These are phyloP conservation scores for Aspergillus melleus DNA, from an alignment of 2,329 filamentous ascomycete species.

Conservation along the genomic window DNA sequence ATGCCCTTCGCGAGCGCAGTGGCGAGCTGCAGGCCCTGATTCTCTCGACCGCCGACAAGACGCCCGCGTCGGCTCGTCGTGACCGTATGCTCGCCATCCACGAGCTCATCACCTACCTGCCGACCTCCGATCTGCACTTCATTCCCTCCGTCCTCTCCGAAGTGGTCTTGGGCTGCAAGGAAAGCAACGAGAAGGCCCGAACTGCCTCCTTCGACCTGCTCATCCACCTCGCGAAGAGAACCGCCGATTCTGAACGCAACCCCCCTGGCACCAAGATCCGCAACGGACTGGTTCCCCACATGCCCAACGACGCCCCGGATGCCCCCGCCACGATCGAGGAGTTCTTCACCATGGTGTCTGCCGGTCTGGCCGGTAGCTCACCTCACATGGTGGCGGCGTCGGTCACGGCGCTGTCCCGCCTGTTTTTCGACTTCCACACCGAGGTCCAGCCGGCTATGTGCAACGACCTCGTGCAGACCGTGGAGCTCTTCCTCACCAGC, in stretches of 20 bases:
- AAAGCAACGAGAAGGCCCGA: slow-evolving; percentile 92
- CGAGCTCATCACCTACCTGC: slow-evolving; percentile 76
- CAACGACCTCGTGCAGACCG: slow-evolving; percentile 83
- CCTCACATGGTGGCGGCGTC: slow-evolving; percentile 97
- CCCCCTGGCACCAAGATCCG: slow-evolving; percentile 70
- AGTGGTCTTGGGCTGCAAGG: slow-evolving; percentile 94
- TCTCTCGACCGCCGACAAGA: slow-evolving; percentile 76
- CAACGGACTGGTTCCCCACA: slow-evolving; percentile 82
- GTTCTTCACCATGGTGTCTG: slow-evolving; percentile 97
- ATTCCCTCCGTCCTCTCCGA: slow-evolving; percentile 89
- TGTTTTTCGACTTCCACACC: slow-evolving; percentile 86
- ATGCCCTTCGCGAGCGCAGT: slow-evolving; percentile 74
- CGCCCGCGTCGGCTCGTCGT: slow-evolving; percentile 78
- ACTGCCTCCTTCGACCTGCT: slow-evolving; percentile 87
- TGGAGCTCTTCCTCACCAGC: slow-evolving; percentile 93
- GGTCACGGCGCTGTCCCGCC: slow-evolving; percentile 91
- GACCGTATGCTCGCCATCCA: slow-evolving; percentile 83
- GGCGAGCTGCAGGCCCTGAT: slow-evolving; percentile 80
- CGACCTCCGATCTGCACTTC: slow-evolving; percentile 80
- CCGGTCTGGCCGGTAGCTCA: slow-evolving; percentile 85
- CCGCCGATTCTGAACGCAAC: slow-evolving; percentile 62
- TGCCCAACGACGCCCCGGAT: slow-evolving; percentile 75
- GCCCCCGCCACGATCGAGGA: slow-evolving; percentile 85
- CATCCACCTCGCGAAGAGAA: slow-evolving; percentile 81
- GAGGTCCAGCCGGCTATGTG: slow-evolving; percentile 69